These are phyloP conservation scores for Pythium aquatile DNA, from an alignment of 352 stramenopile genomes.

Conservation along the genomic window DNA sequence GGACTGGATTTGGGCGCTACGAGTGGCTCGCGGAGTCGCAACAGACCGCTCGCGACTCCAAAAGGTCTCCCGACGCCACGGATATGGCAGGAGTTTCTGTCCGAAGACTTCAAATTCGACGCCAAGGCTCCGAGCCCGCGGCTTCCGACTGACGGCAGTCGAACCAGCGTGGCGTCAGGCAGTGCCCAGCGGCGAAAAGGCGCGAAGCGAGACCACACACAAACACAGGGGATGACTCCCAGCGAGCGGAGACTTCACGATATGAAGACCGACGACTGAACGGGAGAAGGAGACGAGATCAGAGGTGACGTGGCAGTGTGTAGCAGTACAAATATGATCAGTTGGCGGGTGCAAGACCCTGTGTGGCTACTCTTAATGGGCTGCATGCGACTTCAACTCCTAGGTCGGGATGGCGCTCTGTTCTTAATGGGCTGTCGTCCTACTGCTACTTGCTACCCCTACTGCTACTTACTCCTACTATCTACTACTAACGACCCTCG, in stretches of 20 bases:
- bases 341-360: too few species aligned
- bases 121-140: conserved; percentile 20
- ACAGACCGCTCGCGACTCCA: conserved; percentile 26
- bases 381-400: neutral
- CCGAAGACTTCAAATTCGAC: conserved; percentile 70
- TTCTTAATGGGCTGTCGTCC: conserved; percentile 19
- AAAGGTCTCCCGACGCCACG: conserved; percentile 35
- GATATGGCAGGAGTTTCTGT: conserved; percentile 76
- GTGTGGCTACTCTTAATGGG: too few species aligned
- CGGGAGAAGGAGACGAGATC: neutral
- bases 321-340: neutral
- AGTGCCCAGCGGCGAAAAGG: neutral
- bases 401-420: neutral
- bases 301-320: neutral
- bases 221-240: neutral
- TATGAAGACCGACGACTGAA: neutral
- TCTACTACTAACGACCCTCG: conserved; percentile 32
- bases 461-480: conserved; percentile 49
- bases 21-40: conserved; percentile 20
- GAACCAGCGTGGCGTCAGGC: neutral
- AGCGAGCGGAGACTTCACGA: conserved; percentile 1
- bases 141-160: neutral
- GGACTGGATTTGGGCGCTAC: conserved; percentile 27
- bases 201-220: neutral
- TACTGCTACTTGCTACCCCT: conserved; percentile 38